Conservation (phyloP, 108 stramenopile species). For the Conticribra guillardii region DNA sequence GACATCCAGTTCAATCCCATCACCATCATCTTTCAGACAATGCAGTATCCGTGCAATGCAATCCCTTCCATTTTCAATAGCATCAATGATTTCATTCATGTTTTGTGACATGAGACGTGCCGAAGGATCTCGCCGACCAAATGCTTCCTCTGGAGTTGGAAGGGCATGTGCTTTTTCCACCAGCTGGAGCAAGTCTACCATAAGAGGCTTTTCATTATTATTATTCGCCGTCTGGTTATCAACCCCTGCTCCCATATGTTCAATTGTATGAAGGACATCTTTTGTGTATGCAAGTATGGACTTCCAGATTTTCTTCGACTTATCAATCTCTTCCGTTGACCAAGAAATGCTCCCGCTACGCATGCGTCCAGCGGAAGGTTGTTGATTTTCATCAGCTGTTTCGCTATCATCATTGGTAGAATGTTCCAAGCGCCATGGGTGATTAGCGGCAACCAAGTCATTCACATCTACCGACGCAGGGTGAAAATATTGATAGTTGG, state of each 20-base stretch:
- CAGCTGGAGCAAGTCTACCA: constrained; percentile 39
- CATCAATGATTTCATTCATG: constrained; percentile 49
- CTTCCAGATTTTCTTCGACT: constrained; percentile 50
- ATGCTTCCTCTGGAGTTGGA: constrained; percentile 50
- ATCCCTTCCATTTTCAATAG: constrained; percentile 46
- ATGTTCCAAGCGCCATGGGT: constrained; percentile 41
- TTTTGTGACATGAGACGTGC: constrained; percentile 48
- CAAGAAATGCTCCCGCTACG: constrained; percentile 37
- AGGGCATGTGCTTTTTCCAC: constrained; percentile 52
- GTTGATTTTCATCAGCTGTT: constrained; percentile 11
- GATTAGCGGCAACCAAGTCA: constrained; percentile 23
- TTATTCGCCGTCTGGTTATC: background rate
- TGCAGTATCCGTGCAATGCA: constrained; percentile 40
- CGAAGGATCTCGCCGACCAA: constrained; percentile 47
- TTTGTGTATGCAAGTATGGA: constrained; percentile 36
- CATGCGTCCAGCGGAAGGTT: constrained; percentile 4
- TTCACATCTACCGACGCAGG: constrained; percentile 14
- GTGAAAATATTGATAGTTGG: constrained; percentile 44
- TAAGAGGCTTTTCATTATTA: constrained; percentile 22
- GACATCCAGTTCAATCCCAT: constrained; percentile 67
- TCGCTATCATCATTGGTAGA: constrained; percentile 3
- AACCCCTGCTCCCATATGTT: background rate
- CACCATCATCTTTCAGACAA: constrained; percentile 49
- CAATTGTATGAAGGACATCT: constrained; percentile 23
- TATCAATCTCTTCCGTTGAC: constrained; percentile 42